Evolutionary conservation across 768 basidiomycete species (phyloP).

Genomic region (Amanita muscaria): DNA sequence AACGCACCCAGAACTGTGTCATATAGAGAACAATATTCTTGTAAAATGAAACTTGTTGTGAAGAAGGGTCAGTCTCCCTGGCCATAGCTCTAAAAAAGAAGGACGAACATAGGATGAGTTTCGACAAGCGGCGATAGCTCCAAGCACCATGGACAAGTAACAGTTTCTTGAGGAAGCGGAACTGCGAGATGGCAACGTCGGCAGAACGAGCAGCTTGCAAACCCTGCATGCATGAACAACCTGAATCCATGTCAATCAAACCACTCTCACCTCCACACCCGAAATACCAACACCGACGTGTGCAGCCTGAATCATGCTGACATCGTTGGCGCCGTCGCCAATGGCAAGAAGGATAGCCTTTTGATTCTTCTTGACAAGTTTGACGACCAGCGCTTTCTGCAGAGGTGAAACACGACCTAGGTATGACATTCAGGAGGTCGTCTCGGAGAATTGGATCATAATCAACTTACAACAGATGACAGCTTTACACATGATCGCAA

Average conservation of each 20-base stretch:
- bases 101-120: constrained; percentile 83
- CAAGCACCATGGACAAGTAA: constrained; percentile 96
- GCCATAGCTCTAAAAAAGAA: too few species aligned
- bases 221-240: constrained; percentile 46
- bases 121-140: constrained; percentile 94
- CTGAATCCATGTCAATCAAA: not conserved
- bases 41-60: constrained; percentile 81
- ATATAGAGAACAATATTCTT: constrained; percentile 98
- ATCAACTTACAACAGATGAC: constrained; percentile 86
- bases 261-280: constrained; percentile 71
- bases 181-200: constrained; percentile 97
- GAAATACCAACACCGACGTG: constrained; percentile 98
- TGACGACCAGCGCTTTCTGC: constrained; percentile 96
- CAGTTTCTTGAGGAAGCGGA: constrained; percentile 90
- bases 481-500: constrained; percentile 97
- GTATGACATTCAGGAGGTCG: too few species aligned
- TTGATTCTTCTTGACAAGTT: constrained; percentile 96
- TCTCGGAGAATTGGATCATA: too few species aligned
- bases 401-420: constrained; percentile 93
- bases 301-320: constrained; percentile 98
- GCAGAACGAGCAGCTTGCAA: constrained; percentile 97
- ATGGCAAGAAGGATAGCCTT: constrained; percentile 93
- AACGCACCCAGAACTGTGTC: constrained; percentile 92
- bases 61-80: too few species aligned
- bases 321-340: constrained; percentile 97